Evolutionary conservation across 192 early-diverging fungal genomes (phyloP).

Genomic region (Linderina pennispora): DNA sequence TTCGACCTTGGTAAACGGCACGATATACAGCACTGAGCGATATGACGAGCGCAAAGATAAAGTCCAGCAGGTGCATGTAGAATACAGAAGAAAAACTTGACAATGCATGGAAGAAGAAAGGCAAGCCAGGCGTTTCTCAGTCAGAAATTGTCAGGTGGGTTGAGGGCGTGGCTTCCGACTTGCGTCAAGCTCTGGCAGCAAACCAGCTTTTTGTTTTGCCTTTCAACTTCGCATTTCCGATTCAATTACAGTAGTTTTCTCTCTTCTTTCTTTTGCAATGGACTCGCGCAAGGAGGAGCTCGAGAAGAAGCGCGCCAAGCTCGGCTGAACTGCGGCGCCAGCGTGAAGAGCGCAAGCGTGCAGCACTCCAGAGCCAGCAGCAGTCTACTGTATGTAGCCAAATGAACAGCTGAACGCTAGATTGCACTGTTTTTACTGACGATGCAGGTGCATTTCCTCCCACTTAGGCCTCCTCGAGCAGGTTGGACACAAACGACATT

Average conservation of each 20-base stretch:
- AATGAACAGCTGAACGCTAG: neutral
- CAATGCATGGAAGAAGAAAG: neutral
- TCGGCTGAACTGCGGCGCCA: constrained; percentile 81
- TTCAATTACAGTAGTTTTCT: neutral
- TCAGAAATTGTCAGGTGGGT: neutral
- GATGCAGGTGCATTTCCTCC: neutral
- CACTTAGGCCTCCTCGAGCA: neutral
- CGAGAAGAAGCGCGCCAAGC: constrained; percentile 86
- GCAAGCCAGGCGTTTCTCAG: neutral
- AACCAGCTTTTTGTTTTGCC: neutral
- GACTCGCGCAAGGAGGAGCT: constrained; percentile 73
- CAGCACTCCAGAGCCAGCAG: constrained; percentile 24
- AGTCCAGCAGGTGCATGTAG: constrained; percentile 6
- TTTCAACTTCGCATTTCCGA: neutral
- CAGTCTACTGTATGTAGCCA: constrained; percentile 16
- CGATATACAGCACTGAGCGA: constrained; percentile 24
- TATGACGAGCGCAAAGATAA: constrained; percentile 9
- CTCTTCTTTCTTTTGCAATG: constrained; percentile 29
- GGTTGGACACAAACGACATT: constrained; percentile 57
- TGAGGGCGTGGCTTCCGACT: neutral
- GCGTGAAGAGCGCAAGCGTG: constrained; percentile 67
- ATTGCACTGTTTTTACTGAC: constrained; percentile 1
- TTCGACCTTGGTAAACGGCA: constrained; percentile 92
- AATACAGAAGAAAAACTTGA: neutral
- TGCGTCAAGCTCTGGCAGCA: too few relatives aligned